phyloP scores from a whole-genome alignment of 495 filamentous ascomycete genomes.

The Aspergillus haitiensis region DNA sequence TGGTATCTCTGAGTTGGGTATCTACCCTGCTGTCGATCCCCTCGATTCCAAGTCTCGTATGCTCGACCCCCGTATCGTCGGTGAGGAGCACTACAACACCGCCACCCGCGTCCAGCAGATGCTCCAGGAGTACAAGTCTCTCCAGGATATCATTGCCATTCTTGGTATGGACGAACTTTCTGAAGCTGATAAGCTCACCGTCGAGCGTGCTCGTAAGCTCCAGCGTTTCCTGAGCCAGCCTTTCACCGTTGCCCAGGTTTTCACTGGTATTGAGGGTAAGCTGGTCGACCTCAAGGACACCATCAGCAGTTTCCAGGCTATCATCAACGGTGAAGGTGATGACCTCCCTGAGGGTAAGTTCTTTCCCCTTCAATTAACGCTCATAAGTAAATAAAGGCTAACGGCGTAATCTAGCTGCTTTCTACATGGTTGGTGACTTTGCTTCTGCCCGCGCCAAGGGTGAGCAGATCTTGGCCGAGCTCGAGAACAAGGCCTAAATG shows the following conservation, averaged over 20 bases:
- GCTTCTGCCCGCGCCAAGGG: conserved; percentile 93
- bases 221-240: conserved; percentile 99
- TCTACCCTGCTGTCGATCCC: conserved; percentile 99
- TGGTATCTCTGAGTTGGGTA: conserved; percentile 99
- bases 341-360: conserved; percentile 81
- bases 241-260: conserved; percentile 98
- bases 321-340: conserved; percentile 93
- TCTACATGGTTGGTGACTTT: conserved; percentile 98
- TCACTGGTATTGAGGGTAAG: conserved; percentile 97
- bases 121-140: conserved; percentile 99
- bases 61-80: conserved; percentile 97
- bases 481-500: conserved; percentile 70
- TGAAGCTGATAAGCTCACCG: conserved; percentile 97
- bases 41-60: conserved; percentile 99
- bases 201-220: conserved; percentile 99
- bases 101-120: conserved; percentile 96
- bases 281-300: conserved; percentile 98
- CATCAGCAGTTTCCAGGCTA: conserved; percentile 94
- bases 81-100: conserved; percentile 94
- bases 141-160: conserved; percentile 99
- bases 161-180: conserved; percentile 99
- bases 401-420: conserved; percentile 55
- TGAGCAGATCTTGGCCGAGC: conserved; percentile 98
- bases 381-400: conserved; percentile 8
- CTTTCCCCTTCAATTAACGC: not conserved